These are phyloP conservation scores for Penicillium paneum DNA, from an alignment of 2,329 filamentous ascomycete species.

Conservation along the genomic window DNA sequence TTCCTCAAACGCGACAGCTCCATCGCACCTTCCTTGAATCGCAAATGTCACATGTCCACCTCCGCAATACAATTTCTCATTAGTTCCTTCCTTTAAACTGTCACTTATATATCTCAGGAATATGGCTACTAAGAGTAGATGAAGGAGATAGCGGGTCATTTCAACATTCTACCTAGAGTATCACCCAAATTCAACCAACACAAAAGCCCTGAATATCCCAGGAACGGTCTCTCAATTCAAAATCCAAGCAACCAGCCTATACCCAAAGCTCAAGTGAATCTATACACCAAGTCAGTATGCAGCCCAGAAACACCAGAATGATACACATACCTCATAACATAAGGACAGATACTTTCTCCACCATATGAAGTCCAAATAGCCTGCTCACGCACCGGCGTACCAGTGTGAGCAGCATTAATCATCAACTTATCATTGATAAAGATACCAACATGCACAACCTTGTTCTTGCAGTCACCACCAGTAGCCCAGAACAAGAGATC, in stretches of 20 bases:
- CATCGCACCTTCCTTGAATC: background rate
- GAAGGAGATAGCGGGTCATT: background rate
- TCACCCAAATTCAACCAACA: background rate
- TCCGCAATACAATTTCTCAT: background rate
- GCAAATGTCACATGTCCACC: background rate
- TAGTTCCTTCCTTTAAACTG: background rate
- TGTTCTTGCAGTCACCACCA: conserved; percentile 18
- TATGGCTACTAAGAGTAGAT: too few species aligned
- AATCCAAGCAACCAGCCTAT: background rate
- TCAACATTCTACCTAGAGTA: background rate
- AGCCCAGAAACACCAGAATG: background rate
- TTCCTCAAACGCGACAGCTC: background rate
- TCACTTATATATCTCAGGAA: background rate
- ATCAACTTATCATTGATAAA: conserved; percentile 22
- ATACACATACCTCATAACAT: conserved; percentile 23
- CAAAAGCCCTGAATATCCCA: background rate
- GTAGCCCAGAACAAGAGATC: conserved; percentile 28
- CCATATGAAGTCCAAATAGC: conserved; percentile 26
- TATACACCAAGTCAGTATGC: background rate
- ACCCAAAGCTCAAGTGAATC: background rate
- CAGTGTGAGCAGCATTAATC: conserved; percentile 27
- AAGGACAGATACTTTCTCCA: conserved; percentile 24
- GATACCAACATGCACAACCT: conserved; percentile 25
- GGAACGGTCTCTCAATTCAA: background rate
- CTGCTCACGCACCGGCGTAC: conserved; percentile 27